Conservation (phyloP, 768 basidiomycete species). For the Russula ochroleuca region DNA sequence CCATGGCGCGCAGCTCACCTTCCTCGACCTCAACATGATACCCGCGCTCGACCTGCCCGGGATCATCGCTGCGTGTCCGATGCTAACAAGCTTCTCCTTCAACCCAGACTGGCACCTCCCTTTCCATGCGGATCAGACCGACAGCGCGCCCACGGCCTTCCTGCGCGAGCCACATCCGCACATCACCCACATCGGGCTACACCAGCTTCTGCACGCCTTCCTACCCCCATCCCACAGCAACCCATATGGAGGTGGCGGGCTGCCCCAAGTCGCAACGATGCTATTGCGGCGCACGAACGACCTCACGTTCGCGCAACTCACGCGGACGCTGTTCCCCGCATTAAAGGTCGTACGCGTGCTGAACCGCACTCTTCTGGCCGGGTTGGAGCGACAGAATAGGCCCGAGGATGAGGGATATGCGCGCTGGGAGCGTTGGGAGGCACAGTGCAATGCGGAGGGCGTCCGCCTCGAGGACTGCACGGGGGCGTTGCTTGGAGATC, state of each 20-base stretch:
- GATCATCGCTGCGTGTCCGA: conserved; percentile 61
- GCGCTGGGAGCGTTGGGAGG: conserved; percentile 72
- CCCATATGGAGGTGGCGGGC: conserved; percentile 37
- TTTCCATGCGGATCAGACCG: conserved; percentile 27
- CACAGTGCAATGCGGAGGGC: conserved; percentile 44
- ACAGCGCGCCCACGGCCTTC: conserved; percentile 19
- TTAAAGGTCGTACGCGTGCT: conserved; percentile 57
- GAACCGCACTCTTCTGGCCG: conserved; percentile 49
- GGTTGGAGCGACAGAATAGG: conserved; percentile 53
- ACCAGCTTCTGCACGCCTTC: conserved; percentile 66
- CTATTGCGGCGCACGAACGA: conserved; percentile 55
- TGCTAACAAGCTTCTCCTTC: conserved; percentile 60
- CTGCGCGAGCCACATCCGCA: conserved; percentile 50
- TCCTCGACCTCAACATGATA: conserved; percentile 62
- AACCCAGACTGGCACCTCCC: conserved; percentile 69
- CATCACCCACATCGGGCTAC: conserved; percentile 60
- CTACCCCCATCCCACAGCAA: conserved; percentile 50
- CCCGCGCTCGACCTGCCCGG: conserved; percentile 52
- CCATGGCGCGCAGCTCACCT: conserved; percentile 55
- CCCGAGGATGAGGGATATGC: conserved; percentile 40
- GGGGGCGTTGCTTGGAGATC: conserved; percentile 53
- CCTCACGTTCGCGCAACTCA: conserved; percentile 55
- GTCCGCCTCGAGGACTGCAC: conserved; percentile 75
- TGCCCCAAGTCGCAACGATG: conserved; percentile 38
- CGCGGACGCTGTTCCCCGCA: conserved; percentile 53